Conservation (phyloP, 805 yeast species). For the Cephaloascus fragrans region DNA sequence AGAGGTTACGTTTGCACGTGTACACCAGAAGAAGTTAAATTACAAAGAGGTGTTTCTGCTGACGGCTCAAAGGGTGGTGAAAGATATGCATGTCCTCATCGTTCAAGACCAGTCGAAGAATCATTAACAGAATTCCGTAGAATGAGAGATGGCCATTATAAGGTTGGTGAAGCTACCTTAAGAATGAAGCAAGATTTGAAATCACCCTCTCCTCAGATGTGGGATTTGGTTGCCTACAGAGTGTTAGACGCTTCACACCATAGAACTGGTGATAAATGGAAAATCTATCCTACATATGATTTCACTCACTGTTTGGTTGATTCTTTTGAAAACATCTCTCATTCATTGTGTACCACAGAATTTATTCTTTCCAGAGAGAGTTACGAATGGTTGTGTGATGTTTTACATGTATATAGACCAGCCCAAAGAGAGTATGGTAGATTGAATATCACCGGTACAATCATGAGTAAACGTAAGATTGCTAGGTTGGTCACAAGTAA, state of each 20-base stretch:
- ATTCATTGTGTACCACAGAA: conserved; percentile 94
- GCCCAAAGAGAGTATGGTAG: conserved; percentile 99
- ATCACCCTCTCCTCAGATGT: conserved; percentile 97
- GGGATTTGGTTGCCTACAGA: conserved; percentile 98
- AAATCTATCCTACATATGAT: conserved; percentile 96
- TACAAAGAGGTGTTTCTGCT: conserved; percentile 80
- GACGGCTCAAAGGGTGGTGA: conserved; percentile 95
- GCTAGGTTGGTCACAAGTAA: conserved; percentile 80
- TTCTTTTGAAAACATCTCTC: conserved; percentile 92
- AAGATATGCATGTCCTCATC: conserved; percentile 73
- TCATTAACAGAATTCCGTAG: conserved; percentile 73
- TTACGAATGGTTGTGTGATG: conserved; percentile 98
- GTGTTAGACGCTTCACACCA: conserved; percentile 89
- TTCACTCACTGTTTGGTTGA: conserved; percentile 99
- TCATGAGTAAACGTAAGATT: conserved; percentile 91
- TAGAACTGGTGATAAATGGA: conserved; percentile 96
- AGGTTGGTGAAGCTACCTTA: conserved; percentile 86
- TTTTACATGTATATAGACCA: conserved; percentile 89
- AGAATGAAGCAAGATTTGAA: conserved; percentile 93
- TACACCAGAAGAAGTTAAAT: conserved; percentile 83
- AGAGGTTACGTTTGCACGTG: conserved; percentile 91
- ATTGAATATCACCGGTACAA: conserved; percentile 87
- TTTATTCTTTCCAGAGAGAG: conserved; percentile 87
- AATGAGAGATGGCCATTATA: conserved; percentile 85
- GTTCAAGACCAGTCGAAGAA: conserved; percentile 62